These are phyloP conservation scores for Cladosporium oxysporum DNA, from an alignment of 2,329 filamentous ascomycete species.

Conservation along the genomic window DNA sequence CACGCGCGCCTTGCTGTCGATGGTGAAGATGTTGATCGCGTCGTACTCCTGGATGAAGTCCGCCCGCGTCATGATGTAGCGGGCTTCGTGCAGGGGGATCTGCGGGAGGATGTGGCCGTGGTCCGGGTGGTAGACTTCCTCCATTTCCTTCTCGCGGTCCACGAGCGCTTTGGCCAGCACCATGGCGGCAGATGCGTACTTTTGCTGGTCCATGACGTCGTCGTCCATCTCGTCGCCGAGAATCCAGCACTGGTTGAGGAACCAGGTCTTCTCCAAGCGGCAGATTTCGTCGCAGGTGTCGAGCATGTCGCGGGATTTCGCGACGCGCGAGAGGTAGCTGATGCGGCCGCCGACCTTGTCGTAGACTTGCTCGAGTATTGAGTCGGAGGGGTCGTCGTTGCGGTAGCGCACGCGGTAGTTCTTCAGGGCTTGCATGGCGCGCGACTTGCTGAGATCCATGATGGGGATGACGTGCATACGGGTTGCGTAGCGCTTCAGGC, in stretches of 20 bases:
- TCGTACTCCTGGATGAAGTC: slow-evolving; percentile 95
- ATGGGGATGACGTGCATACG: slow-evolving; percentile 93
- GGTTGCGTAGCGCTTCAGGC: slow-evolving; percentile 86
- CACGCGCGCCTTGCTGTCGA: slow-evolving; percentile 82
- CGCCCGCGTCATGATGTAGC: slow-evolving; percentile 90
- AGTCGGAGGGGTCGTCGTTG: slow-evolving; percentile 57
- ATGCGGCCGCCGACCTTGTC: slow-evolving; percentile 83
- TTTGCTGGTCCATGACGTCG: slow-evolving; percentile 97
- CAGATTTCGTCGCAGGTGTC: slow-evolving; percentile 73
- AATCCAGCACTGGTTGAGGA: slow-evolving; percentile 77
- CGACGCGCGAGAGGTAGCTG: slow-evolving; percentile 84
- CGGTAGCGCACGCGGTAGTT: slow-evolving; percentile 82
- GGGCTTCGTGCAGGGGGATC: slow-evolving; percentile 77
- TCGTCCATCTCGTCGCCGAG: slow-evolving; percentile 81
- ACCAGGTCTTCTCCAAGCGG: slow-evolving; percentile 73
- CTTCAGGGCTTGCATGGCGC: slow-evolving; percentile 74
- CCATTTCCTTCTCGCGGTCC: slow-evolving; percentile 70
- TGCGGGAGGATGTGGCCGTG: slow-evolving; percentile 75
- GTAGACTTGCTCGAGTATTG: slow-evolving; percentile 75
- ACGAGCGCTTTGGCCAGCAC: slow-evolving; percentile 88
- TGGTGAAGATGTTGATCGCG: slow-evolving; percentile 92
- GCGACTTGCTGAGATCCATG: slow-evolving; percentile 74
- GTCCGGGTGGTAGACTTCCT: slow-evolving; percentile 63
- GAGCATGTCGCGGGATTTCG: slow-evolving; percentile 81
- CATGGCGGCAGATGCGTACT: slow-evolving; percentile 93